Percentiles rank a stretch among this genome's conserved stretches.
Evolutionary conservation across 169 alveolate genomes (phyloP).

Genomic region (Plasmodium fragile): DNA sequence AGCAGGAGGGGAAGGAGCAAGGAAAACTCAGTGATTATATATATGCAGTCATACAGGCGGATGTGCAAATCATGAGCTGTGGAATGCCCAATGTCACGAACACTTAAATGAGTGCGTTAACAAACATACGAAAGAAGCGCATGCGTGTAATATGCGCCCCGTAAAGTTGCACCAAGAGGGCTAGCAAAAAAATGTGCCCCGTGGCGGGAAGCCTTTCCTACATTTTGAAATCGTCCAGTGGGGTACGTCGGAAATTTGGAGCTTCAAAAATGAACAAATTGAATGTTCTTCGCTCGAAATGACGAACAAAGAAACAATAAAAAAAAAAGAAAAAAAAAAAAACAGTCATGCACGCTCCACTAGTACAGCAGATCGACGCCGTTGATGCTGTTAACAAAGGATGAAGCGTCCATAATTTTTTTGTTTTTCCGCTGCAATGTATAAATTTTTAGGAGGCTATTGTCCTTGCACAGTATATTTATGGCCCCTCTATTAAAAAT

Average conservation of each 20-base stretch:
- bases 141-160: background rate
- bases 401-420: slow-evolving; percentile 46
- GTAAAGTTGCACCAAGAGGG: background rate
- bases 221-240: background rate
- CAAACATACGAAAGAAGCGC: background rate
- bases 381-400: slow-evolving; percentile 60
- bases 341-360: background rate
- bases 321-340: background rate
- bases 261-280: background rate
- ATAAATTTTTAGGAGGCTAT: slow-evolving; percentile 40
- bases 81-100: background rate
- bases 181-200: background rate
- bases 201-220: background rate
- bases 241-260: background rate
- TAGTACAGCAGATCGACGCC: slow-evolving; percentile 21
- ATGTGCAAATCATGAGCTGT: background rate
- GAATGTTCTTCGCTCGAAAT: background rate
- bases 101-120: background rate
- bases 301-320: background rate
- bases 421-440: slow-evolving; percentile 59
- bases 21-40: background rate
- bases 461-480: slow-evolving; percentile 46
- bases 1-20: background rate
- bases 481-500: slow-evolving; percentile 12
- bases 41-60: background rate